Base-by-base conservation (phyloP, 2,329 filamentous ascomycete species). In the Ophiocordyceps camponoti-floridani region DNA sequence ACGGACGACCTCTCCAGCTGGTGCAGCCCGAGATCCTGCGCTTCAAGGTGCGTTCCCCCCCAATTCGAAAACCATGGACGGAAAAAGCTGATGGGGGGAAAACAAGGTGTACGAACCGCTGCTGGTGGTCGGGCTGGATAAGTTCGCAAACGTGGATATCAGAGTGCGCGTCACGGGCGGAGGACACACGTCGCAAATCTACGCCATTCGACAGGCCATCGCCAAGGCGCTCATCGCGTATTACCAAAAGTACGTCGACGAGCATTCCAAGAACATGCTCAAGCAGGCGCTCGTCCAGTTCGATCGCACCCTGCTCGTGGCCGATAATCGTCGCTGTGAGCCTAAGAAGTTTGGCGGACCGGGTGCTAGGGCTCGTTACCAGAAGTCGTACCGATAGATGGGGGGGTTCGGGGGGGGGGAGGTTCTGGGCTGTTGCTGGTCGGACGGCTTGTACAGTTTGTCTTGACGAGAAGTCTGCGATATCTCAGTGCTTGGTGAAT, bases 171-270 rank as follows among this genome's bases (percentile, higher is more conserved):
- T 96, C 62, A 77, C 79, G 62, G 91, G 91, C 67, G 91, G 91
- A 84, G 91, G 89, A 74, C 89, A 96, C 78, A 88, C 84, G 55
- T 94, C 85, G 50, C 88, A 95, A 72, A 78, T 94, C 71, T 95
- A 96, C 73, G 91, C 91, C 67, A 86, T 96, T 77, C 87, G 91
- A 61, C 91, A 98, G 76, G 89, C 91, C 62, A 96, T 98, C 65
- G 81, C 88, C 75, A 98, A 96, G 81, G 59, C 62, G 49, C 56
- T 66, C 48, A 62, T 66, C 57, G 62, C 87, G 70, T 95, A 95
- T 83, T 96, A 95, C 84, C 89, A 95, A 76, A 95, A 98, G 79
- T 98, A 82, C 75, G 86, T 96, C 71, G 91, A 98, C 66, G 91
- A 98, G 84, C 88, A 96, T 84, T 86, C 84, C 75, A 98, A 98